Conservation (phyloP, 2,329 filamentous ascomycete genomes). For the Grosmannia huntii region DNA sequence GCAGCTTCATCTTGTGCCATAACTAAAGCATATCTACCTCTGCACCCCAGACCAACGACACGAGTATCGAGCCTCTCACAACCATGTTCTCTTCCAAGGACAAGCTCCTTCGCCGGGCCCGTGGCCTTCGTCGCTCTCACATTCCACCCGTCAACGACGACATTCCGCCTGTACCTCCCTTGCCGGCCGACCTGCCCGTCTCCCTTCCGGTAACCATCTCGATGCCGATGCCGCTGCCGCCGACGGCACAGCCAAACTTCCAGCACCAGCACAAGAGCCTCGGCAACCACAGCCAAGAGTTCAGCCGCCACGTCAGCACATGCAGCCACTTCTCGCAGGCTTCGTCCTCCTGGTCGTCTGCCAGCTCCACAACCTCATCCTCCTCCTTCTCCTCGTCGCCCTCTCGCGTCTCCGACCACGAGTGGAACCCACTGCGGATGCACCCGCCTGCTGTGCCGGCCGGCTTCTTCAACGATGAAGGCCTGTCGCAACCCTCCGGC, state of each 20-base stretch:
- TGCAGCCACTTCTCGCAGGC: conserved; percentile 12
- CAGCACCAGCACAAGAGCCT: background rate
- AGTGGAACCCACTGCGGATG: conserved; percentile 18
- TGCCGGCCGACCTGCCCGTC: background rate
- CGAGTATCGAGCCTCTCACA: background rate
- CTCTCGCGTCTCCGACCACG: background rate
- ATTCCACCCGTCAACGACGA: background rate
- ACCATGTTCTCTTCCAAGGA: background rate
- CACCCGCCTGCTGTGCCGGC: conserved; percentile 15
- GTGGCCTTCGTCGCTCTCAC: background rate
- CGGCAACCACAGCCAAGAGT: background rate
- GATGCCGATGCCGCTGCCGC: conserved; percentile 5
- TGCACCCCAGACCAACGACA: background rate
- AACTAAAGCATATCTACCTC: background rate
- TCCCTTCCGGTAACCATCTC: background rate
- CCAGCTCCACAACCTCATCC: conserved; percentile 4
- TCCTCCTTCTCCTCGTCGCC: background rate
- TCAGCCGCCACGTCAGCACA: conserved; percentile 10
- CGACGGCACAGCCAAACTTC: background rate
- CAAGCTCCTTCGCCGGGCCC: background rate
- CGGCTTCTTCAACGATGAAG: background rate
- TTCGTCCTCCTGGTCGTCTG: conserved; percentile 10
- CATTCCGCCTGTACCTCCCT: background rate
- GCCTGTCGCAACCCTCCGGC: background rate
- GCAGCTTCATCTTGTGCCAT: background rate